A percentile compares a stretch with the other conserved stretches of the same genome.
These are phyloP conservation scores for Penicillium frequentans DNA, from an alignment of 2,329 filamentous ascomycete species.

Conservation along the genomic window DNA sequence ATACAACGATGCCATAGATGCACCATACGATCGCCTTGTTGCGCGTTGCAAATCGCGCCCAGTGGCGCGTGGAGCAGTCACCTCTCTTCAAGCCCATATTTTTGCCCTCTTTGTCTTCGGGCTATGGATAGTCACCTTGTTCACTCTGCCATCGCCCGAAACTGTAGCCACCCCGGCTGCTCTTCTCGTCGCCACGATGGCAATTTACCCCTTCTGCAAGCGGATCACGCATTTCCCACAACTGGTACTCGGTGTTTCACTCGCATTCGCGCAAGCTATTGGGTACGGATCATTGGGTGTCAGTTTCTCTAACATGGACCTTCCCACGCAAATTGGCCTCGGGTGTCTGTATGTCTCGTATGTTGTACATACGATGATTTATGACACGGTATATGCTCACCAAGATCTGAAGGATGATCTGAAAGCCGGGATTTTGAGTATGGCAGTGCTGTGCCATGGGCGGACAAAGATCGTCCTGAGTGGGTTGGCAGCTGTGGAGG, in stretches of 20 bases:
- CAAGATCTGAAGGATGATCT: not conserved
- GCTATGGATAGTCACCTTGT: not conserved
- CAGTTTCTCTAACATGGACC: too few relatives aligned
- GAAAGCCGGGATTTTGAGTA: not conserved
- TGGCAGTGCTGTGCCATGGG: not conserved
- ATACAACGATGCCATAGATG: too few relatives aligned
- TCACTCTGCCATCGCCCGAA: not conserved
- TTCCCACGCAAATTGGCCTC: not conserved
- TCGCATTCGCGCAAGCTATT: not conserved
- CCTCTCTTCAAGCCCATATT: not conserved
- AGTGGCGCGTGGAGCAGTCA: not conserved
- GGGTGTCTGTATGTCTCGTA: not conserved
- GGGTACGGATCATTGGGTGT: not conserved
- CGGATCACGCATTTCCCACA: not conserved
- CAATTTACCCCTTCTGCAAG: not conserved
- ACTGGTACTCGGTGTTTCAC: not conserved
- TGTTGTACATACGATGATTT: not conserved
- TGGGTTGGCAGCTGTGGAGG: not conserved
- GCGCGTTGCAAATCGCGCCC: not conserved
- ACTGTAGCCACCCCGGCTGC: too few relatives aligned
- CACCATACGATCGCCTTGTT: not conserved
- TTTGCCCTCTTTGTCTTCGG: not conserved
- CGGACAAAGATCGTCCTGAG: not conserved
- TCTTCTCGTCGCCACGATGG: not conserved
- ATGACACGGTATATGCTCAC: not conserved